phyloP scores from a whole-genome alignment of 257 asterid genomes.

The Phtheirospermum japonicum region DNA sequence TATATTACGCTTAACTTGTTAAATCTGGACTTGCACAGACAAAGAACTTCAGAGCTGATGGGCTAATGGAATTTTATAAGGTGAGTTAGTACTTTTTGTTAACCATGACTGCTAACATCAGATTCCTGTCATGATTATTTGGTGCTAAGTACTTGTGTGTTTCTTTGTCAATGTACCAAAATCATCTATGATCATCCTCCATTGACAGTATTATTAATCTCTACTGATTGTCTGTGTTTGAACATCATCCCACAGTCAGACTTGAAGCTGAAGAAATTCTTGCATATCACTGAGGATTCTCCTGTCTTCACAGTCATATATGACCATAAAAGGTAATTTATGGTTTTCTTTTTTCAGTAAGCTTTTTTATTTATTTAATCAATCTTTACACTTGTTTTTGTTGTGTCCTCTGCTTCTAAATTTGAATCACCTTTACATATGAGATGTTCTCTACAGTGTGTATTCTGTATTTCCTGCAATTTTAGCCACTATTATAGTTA shows the following conservation, averaged over 20 bases:
- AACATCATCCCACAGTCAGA: constrained; percentile 61
- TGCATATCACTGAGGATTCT: constrained; percentile 86
- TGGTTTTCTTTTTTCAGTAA: no score
- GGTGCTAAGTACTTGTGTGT: constrained; percentile 1
- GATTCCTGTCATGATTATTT: not conserved
- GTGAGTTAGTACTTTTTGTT: constrained; percentile 40
- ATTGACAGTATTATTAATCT: constrained; percentile 6
- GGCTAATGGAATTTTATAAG: constrained; percentile 83
- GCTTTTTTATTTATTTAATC: not conserved
- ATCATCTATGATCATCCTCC: constrained; percentile 2
- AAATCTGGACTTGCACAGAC: constrained; percentile 42
- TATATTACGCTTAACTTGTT: constrained; percentile 24
- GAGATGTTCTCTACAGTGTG: not conserved
- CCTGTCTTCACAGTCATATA: constrained; percentile 92
- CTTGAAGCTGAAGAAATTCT: constrained; percentile 86
- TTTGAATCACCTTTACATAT: constrained; percentile 1
- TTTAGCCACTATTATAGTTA: constrained; percentile 4
- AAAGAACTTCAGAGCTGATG: constrained; percentile 71
- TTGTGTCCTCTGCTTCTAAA: constrained; percentile 15
- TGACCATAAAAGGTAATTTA: constrained; percentile 65
- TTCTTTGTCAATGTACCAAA: not conserved
- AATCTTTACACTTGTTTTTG: constrained; percentile 16
- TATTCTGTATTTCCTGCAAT: not conserved
- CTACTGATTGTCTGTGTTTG: constrained; percentile 17
- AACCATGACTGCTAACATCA: no score